Base-by-base conservation (phyloP, 257 asterid species). In the Lithospermum erythrorhizon region DNA sequence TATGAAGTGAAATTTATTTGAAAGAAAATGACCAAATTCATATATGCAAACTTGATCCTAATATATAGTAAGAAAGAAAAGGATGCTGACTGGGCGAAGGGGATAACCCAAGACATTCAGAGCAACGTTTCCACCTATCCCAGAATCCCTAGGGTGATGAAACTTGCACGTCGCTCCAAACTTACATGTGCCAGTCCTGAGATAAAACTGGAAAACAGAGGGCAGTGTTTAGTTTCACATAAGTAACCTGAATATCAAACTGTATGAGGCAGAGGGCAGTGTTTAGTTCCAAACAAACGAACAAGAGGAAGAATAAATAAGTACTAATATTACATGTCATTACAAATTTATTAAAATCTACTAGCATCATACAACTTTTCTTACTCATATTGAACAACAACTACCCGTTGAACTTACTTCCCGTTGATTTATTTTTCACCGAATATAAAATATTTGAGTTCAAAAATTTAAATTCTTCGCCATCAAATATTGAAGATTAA, bases 101-200 rank as follows among this genome's bases (percentile, higher is more conserved):
- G 97, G 97, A 72, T 82, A 93, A 63, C 98, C 98, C 82, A 86
- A 67, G 76, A 77, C 82, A 82, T 91, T 91, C 62, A 91, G 75
- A 56, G 84, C 72, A 81, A 91, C 97, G 76, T 85, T 77, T 76
- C 94, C 97, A 69, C 88, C 80, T 75, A 78, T 77, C 72, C 95
- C 95, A 58, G 95, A 94, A 79, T 41, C 97, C 70, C 80, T 77
- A 73, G 96, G 95, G 79, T 90, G 97, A 72, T 90, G 87, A 77
- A 83, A 90, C 70, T 81, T 90, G 86, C 97, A 90, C 0, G 95
- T 83, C 58, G 85, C 85, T 61, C 97, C 97, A 77, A 81, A 90
- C 71, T 87, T 90, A 83, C 97, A 90, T 68, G 95, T 81, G 58
- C 97, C 97, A 10, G 96, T 90, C 82, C 86, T 87, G 72, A 90